These are phyloP conservation scores for Tylopilus sp. DNA, from an alignment of 768 basidiomycete species.

Conservation along the genomic window DNA sequence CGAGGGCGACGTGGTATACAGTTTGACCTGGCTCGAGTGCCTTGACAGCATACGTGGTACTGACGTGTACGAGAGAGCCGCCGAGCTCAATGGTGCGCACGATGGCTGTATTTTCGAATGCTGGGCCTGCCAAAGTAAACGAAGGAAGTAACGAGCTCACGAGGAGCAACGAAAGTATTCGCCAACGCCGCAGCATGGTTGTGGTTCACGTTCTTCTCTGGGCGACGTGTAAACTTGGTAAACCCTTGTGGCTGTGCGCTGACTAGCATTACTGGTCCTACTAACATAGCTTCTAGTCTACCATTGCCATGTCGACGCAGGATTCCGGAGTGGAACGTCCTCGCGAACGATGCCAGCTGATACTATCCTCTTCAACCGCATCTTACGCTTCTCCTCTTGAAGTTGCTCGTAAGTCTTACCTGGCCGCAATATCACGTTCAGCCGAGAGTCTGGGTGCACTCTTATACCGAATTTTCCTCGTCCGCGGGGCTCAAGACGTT, in stretches of 20 bases:
- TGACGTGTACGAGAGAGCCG: slow-evolving; percentile 83
- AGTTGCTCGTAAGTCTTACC: slow-evolving; percentile 75
- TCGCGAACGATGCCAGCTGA: slow-evolving; percentile 80
- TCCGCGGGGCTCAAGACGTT: slow-evolving; percentile 77
- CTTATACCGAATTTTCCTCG: slow-evolving; percentile 79
- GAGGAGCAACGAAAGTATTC: slow-evolving; percentile 47
- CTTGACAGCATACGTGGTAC: slow-evolving; percentile 83
- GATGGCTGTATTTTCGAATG: slow-evolving; percentile 87
- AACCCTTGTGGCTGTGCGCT: slow-evolving; percentile 12
- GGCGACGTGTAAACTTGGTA: slow-evolving; percentile 17
- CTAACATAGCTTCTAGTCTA: too few species aligned
- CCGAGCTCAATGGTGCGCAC: slow-evolving; percentile 88
- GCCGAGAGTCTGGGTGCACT: slow-evolving; percentile 67
- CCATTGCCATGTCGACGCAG: slow-evolving; percentile 75
- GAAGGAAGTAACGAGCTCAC: slow-evolving; percentile 38
- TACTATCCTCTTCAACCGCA: slow-evolving; percentile 72
- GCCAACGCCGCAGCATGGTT: slow-evolving; percentile 42
- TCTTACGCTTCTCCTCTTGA: slow-evolving; percentile 56
- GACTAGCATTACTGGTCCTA: too few species aligned
- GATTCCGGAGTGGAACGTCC: slow-evolving; percentile 74
- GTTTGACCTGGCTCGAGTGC: slow-evolving; percentile 59
- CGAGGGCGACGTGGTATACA: slow-evolving; percentile 66
- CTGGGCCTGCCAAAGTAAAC: slow-evolving; percentile 40
- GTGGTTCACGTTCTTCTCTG: slow-evolving; percentile 26
- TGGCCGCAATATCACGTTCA: slow-evolving; percentile 76